Conservation (phyloP, 2,329 filamentous ascomycete genomes). For the Trichoderma sp. region DNA sequence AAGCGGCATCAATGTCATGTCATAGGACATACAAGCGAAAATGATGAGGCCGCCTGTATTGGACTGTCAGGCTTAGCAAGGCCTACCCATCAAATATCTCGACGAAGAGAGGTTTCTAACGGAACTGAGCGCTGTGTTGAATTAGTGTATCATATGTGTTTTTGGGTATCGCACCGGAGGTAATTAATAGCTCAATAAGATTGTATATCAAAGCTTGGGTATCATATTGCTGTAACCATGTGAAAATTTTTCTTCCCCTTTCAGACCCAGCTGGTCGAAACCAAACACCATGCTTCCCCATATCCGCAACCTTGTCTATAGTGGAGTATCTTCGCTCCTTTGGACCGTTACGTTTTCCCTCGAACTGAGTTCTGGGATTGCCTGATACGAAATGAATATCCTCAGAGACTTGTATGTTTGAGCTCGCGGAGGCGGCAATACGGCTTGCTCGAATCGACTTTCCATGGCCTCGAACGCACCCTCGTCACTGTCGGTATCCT, state of each 20-base stretch:
- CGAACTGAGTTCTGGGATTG: conserved; percentile 57
- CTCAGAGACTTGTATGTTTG: conserved; percentile 57
- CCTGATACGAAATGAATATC: conserved; percentile 57
- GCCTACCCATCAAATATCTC: background rate
- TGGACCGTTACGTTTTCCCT: conserved; percentile 51
- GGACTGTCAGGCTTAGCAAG: background rate
- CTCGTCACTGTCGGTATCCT: conserved; percentile 35
- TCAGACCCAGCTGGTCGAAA: background rate
- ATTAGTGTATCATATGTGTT: conserved; percentile 18
- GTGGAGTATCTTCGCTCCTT: conserved; percentile 39
- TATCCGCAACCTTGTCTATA: background rate
- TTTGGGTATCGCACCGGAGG: background rate
- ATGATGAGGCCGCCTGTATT: background rate
- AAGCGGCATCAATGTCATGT: background rate
- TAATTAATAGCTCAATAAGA: conserved; percentile 2
- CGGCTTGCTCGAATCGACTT: conserved; percentile 56
- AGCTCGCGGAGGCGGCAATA: conserved; percentile 48
- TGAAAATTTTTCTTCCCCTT: background rate
- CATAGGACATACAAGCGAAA: background rate
- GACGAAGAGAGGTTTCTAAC: background rate
- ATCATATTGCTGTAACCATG: conserved; percentile 16
- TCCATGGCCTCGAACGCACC: conserved; percentile 60
- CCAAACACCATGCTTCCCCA: background rate
- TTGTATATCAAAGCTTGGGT: conserved; percentile 16
- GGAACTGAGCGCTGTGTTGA: conserved; percentile 1